phyloP scores from a whole-genome alignment of 2,329 filamentous ascomycete genomes.

The Colletotrichum sp. region DNA sequence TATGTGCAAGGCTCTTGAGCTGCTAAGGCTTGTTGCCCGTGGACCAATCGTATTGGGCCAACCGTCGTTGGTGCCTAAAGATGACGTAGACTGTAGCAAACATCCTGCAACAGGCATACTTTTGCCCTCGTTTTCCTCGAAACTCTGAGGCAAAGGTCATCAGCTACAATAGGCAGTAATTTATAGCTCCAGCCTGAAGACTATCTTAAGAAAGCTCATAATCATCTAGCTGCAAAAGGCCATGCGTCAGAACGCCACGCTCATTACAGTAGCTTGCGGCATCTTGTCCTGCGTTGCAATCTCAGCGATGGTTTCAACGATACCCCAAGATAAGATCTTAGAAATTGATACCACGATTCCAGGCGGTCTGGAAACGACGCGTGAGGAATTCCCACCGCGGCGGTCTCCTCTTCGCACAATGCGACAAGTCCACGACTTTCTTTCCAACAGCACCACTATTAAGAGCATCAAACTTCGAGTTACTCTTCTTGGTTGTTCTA shows the following conservation, averaged over 20 bases:
- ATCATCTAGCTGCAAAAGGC: rapidly evolving
- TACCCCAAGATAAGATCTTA: background rate
- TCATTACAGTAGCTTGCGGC: background rate
- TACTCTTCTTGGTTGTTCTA: background rate
- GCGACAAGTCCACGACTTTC: background rate
- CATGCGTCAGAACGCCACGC: background rate
- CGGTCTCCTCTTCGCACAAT: background rate
- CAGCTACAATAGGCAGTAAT: background rate
- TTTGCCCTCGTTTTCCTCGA: background rate
- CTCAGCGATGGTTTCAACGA: background rate
- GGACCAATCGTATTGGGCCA: background rate
- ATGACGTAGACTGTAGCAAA: background rate
- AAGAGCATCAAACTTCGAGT: background rate
- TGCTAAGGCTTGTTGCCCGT: background rate
- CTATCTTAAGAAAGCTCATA: background rate
- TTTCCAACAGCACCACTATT: background rate
- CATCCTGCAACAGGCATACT: background rate
- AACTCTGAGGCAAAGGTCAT: background rate
- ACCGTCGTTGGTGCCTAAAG: background rate
- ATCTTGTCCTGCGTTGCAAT: background rate
- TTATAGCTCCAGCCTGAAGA: background rate
- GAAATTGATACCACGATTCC: background rate
- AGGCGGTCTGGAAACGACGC: background rate
- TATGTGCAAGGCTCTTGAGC: background rate
- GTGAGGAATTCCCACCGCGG: background rate